phyloP scores from a whole-genome alignment of 208 protist genomes.

The Naegleria lovaniensis region DNA sequence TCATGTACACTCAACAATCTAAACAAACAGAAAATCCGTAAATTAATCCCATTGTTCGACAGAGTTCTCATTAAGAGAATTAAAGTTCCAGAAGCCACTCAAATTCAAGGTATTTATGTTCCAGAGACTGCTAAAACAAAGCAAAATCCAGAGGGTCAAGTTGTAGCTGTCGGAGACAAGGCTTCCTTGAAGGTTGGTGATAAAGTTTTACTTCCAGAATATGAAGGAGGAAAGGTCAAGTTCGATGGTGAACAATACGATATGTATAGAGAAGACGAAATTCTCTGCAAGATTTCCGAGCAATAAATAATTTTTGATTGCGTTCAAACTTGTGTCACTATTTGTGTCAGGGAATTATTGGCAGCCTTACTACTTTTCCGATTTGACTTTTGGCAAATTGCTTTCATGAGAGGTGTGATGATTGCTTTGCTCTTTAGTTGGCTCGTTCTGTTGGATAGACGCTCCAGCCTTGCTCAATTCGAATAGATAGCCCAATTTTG shows the following conservation, averaged over 20 bases:
- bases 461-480: background rate
- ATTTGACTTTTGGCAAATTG: too few relatives aligned
- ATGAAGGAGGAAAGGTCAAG: background rate
- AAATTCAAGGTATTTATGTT: background rate
- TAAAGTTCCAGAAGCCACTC: background rate
- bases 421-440: too few relatives aligned
- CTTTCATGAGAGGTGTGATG: too few relatives aligned
- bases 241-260: conserved; percentile 5
- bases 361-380: too few relatives aligned
- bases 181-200: conserved; percentile 3
- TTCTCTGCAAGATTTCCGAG: background rate
- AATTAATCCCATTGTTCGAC: conserved; percentile 24
- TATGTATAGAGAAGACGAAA: conserved; percentile 20
- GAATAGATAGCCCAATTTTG: background rate
- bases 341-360: too few relatives aligned
- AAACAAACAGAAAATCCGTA: background rate
- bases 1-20: background rate
- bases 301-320: background rate
- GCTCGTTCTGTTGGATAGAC: too few relatives aligned
- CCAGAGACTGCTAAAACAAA: background rate
- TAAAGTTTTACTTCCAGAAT: conserved; percentile 20
- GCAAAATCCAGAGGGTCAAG: background rate
- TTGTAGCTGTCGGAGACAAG: background rate
- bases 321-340: too few relatives aligned
- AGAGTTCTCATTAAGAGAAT: conserved; percentile 4